Evolutionary conservation across 305 asterid genomes (phyloP).

Genomic region (Fraxinus sp.): DNA sequence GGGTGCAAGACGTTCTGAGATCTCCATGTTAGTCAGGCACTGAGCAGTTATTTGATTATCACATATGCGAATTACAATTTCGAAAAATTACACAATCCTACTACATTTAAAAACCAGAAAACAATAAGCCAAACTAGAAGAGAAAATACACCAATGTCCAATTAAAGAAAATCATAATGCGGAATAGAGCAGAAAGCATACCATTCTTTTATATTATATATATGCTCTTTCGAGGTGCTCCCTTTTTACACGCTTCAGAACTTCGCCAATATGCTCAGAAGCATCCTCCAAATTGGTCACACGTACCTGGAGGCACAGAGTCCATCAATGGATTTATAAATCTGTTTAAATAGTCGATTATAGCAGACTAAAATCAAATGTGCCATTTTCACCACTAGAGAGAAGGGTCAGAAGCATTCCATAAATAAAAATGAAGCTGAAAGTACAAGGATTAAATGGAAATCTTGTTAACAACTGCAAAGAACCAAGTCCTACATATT

Average conservation of each 20-base stretch:
- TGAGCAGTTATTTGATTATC: not conserved
- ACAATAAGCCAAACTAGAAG: not conserved
- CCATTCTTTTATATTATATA: constrained; percentile 81
- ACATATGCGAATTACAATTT: not conserved
- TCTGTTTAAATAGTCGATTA: not conserved
- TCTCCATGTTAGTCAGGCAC: not conserved
- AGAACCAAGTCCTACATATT: not conserved
- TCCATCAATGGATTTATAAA: not conserved
- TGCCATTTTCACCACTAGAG: not conserved
- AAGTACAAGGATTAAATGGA: not conserved
- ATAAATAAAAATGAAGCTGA: not conserved
- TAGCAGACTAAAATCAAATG: not conserved
- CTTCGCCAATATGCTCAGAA: constrained; percentile 92
- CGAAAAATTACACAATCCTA: not conserved
- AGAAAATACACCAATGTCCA: not conserved
- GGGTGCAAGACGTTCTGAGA: not conserved
- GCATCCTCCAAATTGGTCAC: constrained; percentile 93
- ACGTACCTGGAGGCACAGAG: constrained; percentile 56
- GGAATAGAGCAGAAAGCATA: constrained; percentile 25
- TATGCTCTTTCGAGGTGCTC: constrained; percentile 83
- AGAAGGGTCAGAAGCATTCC: not conserved
- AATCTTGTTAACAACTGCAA: not conserved
- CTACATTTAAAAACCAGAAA: not conserved
- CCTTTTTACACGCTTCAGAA: constrained; percentile 79
- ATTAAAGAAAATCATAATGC: not conserved